Percentiles rank a stretch among this genome's conserved stretches.
Conservation (phyloP, 305 asterid species). For the Fraxinus nigra region DNA sequence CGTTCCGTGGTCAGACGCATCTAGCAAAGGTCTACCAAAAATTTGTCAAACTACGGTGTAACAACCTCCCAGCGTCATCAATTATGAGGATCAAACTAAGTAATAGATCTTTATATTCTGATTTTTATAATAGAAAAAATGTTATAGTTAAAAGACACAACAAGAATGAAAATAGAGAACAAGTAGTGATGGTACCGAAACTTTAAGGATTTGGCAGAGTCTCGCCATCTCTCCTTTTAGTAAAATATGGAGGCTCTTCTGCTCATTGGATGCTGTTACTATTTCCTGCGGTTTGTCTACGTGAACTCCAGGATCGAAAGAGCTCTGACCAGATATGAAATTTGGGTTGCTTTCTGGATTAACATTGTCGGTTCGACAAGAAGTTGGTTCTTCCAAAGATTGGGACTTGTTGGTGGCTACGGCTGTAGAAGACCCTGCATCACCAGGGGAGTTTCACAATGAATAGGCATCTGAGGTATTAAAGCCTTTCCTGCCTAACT, state of each 20-base stretch:
- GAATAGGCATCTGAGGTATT: constrained; percentile 6
- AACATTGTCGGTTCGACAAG: constrained; percentile 6
- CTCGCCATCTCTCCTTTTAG: constrained; percentile 54
- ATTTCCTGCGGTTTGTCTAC: constrained; percentile 30
- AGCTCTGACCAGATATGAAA: constrained; percentile 23
- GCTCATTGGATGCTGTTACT: constrained; percentile 37
- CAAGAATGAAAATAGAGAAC: background rate
- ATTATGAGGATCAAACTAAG: background rate
- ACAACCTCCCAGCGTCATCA: background rate
- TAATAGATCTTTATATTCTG: background rate
- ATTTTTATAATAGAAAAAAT: background rate
- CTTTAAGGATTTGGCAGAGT: constrained; percentile 60
- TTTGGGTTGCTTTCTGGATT: constrained; percentile 17
- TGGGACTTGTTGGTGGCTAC: constrained; percentile 32
- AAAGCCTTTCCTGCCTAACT: constrained; percentile 17
- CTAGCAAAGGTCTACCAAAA: background rate
- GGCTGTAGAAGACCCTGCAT: constrained; percentile 38
- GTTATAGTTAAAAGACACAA: background rate
- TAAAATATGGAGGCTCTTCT: constrained; percentile 44
- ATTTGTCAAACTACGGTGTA: background rate
- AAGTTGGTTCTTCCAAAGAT: constrained; percentile 18
- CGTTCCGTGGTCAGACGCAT: background rate
- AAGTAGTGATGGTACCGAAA: constrained; percentile 52
- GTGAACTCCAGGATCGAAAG: constrained; percentile 30
- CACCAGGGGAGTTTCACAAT: constrained; percentile 24